Evolutionary conservation across 257 asterid genomes (phyloP).

Genomic region (Solanum peruvianum): DNA sequence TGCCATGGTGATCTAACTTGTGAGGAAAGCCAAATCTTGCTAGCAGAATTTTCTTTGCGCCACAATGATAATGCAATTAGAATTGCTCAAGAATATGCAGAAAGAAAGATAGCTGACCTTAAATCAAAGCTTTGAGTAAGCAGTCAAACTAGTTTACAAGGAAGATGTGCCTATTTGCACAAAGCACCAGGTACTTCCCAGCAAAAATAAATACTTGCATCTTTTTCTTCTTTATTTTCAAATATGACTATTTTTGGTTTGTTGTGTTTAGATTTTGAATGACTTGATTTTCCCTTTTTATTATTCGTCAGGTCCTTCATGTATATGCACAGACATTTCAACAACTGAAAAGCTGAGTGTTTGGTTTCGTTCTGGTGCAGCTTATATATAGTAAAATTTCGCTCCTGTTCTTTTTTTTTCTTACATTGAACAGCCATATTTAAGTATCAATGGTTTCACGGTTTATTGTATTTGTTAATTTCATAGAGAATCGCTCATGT

Average conservation of each 20-base stretch:
- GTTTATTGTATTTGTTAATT: neutral
- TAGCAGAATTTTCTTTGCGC: constrained; percentile 86
- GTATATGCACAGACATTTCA: neutral
- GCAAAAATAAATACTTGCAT: neutral
- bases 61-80: constrained; percentile 50
- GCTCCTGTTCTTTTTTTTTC: neutral
- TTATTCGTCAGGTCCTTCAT: neutral
- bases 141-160: neutral
- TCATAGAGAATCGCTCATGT: neutral
- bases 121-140: constrained; percentile 25
- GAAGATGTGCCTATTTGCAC: neutral
- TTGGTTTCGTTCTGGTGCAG: neutral
- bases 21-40: constrained; percentile 60
- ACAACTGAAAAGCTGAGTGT: neutral
- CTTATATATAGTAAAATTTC: neutral
- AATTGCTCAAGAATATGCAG: constrained; percentile 56
- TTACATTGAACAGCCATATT: neutral
- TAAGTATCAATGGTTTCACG: neutral
- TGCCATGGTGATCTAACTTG: constrained; percentile 72
- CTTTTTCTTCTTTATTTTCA: neutral
- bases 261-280: neutral
- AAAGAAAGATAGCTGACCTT: constrained; percentile 32
- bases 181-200: neutral
- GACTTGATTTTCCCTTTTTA: neutral
- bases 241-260: neutral